Conservation (phyloP, 2,329 filamentous ascomycete species). For the Elsinoe ampelina region DNA sequence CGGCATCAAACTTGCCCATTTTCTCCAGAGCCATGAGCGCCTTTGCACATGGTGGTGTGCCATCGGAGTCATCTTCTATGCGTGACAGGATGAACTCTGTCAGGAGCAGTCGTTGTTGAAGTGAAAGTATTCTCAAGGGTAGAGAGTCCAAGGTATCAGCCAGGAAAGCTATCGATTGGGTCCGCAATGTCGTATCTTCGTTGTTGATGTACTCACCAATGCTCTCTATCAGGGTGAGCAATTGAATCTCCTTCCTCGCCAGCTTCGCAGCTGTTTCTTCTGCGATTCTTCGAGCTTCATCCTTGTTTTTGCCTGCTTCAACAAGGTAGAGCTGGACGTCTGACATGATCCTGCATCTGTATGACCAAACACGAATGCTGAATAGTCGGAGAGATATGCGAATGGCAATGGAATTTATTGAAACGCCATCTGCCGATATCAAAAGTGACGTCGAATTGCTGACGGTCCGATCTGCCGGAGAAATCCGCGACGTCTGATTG, state of each 20-base stretch:
- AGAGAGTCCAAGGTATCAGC: slow-evolving; percentile 43
- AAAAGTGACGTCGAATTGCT: slow-evolving; percentile 11
- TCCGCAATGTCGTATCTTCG: slow-evolving; percentile 50
- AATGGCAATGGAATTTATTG: background rate
- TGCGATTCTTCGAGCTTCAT: slow-evolving; percentile 37
- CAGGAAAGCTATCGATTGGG: slow-evolving; percentile 47
- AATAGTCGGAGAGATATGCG: background rate
- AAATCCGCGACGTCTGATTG: slow-evolving; percentile 2
- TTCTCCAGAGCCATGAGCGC: slow-evolving; percentile 51
- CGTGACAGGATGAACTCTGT: slow-evolving; percentile 57
- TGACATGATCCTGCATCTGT: slow-evolving; percentile 34
- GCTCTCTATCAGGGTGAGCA: slow-evolving; percentile 54
- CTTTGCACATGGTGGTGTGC: slow-evolving; percentile 48
- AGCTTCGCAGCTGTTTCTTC: slow-evolving; percentile 39
- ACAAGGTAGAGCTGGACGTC: slow-evolving; percentile 45
- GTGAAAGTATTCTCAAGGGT: slow-evolving; percentile 46
- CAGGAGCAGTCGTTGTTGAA: slow-evolving; percentile 52
- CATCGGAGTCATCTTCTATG: slow-evolving; percentile 47
- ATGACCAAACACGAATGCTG: background rate
- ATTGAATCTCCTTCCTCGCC: slow-evolving; percentile 49
- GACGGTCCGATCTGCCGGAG: slow-evolving; percentile 1
- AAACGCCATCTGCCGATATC: background rate
- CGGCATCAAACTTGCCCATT: slow-evolving; percentile 50
- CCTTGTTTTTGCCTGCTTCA: slow-evolving; percentile 40
- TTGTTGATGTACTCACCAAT: slow-evolving; percentile 59